These are phyloP conservation scores for Pseudopyricularia cyperi DNA, from an alignment of 2,329 filamentous ascomycete species.

Conservation along the genomic window DNA sequence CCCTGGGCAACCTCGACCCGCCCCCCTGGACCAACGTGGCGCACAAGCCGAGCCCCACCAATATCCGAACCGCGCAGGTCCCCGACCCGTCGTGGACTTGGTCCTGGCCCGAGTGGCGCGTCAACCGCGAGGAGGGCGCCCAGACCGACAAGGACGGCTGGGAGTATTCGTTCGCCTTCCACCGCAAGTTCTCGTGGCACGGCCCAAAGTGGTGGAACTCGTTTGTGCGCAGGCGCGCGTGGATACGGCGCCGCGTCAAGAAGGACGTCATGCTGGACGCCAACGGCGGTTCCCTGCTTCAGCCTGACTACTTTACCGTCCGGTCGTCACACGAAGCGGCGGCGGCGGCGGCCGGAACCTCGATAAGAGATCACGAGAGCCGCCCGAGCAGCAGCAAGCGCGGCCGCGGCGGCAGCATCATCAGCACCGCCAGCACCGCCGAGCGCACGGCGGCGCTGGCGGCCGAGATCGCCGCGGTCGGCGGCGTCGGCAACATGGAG, in stretches of 20 bases:
- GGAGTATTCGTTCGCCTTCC: conserved; percentile 90
- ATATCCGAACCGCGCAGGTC: conserved; percentile 76
- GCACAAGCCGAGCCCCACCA: conserved; percentile 46
- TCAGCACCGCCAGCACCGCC: conserved; percentile 13
- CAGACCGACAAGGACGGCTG: conserved; percentile 69
- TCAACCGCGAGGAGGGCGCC: conserved; percentile 62
- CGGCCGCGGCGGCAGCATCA: conserved; percentile 19
- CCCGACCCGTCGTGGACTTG: conserved; percentile 95
- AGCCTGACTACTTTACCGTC: conserved; percentile 69
- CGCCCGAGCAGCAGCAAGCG: conserved; percentile 8
- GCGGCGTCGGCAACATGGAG: conserved; percentile 42
- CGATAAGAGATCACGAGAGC: not conserved
- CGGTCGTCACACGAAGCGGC: conserved; percentile 36
- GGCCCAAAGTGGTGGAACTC: conserved; percentile 86
- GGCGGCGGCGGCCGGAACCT: conserved; percentile 19
- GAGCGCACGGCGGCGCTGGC: conserved; percentile 4
- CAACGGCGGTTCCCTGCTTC: conserved; percentile 39
- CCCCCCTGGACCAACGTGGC: conserved; percentile 69
- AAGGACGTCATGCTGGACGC: conserved; percentile 27
- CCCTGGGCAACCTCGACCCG: conserved; percentile 76
- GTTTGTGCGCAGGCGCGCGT: conserved; percentile 80
- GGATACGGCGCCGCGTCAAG: conserved; percentile 71
- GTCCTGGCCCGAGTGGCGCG: conserved; percentile 55
- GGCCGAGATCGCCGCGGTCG: not conserved
- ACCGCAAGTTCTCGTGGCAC: conserved; percentile 69